Percentiles rank a stretch among this genome's conserved stretches.
These are phyloP conservation scores for Xylaria polymorpha DNA, from an alignment of 2,329 filamentous ascomycete species.

Conservation along the genomic window DNA sequence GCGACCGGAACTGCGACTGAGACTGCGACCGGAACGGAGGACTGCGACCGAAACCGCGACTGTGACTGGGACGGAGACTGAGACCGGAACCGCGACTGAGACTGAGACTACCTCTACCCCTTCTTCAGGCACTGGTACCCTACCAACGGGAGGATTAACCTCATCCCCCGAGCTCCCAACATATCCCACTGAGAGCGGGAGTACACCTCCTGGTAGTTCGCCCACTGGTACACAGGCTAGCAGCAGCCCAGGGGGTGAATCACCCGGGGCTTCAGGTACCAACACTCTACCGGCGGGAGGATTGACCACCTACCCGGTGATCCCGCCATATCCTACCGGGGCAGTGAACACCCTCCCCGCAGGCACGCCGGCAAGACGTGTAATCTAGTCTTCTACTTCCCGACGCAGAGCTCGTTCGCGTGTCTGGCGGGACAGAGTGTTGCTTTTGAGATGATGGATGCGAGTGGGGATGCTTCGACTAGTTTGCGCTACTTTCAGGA, in stretches of 20 bases:
- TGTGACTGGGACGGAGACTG: no score
- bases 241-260: neutral
- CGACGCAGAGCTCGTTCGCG: constrained; percentile 61
- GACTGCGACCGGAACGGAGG: no score
- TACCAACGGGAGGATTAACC: constrained; percentile 3
- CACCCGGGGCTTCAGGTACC: neutral
- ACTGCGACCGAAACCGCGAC: no score
- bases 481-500: constrained; percentile 72
- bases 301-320: neutral
- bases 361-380: constrained; percentile 64
- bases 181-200: neutral
- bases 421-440: constrained; percentile 66
- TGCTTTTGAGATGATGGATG: constrained; percentile 59
- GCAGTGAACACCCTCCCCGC: neutral
- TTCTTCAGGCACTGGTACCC: neutral
- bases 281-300: neutral
- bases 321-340: neutral
- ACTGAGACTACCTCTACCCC: neutral
- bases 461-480: constrained; percentile 58
- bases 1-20: no score
- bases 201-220: neutral
- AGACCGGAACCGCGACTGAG: no score
- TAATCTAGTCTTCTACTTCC: constrained; percentile 73
- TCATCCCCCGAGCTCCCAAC: neutral
- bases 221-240: neutral